Base-by-base conservation (phyloP, 768 basidiomycete genomes). In the Asterophora lycoperdoides region DNA sequence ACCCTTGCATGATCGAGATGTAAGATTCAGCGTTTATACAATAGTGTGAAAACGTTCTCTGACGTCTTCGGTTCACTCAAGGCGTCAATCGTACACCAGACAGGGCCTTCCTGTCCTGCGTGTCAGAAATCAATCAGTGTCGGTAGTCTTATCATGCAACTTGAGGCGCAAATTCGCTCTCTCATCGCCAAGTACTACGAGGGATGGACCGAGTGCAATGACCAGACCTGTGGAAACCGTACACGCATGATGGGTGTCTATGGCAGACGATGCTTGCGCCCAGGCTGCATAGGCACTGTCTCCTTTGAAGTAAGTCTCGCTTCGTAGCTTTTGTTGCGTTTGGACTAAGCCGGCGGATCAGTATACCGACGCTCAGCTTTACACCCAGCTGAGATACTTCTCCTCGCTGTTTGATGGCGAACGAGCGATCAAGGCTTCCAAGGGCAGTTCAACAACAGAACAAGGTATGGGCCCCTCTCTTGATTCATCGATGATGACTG, bases 231-330 rank as follows among this genome's bases (percentile, higher is more conserved):
- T 60, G 80, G 80, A 8, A 75, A 82, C 51, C 78, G 89, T 32
- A 93, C 95, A n/a, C 76, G 96, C 15, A 89, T 85, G 77, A 95
- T 97, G 90, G 76, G 88, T 30, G 91, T 97, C 0, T 94, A 93
- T 64, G 93, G 92, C 5, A 78, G 83, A 28, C 73, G 85, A 42
- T 99, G 96, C 63, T 62, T 93, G 46, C 78, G 79, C 39, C 68
- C 64, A 5, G 81, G 77, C 8, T 95, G 93, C 65, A 73, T 67
- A 51, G 89, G 89, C 2, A 72, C 66, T 14, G 86, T 93, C 48
- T 56, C 78, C 13, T 84, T 89, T 52, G 89, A 91, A 78, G 92
- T 90, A 55, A 29, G 80, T 68, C 6, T 43, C 30, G 32, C 28
- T 11, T 29, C n/a, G 13, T 39, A n/a, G 7, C n/a, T 8, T 41